Base-by-base conservation (phyloP, 2,329 filamentous ascomycete species). In the Akanthomyces uredinophilus region DNA sequence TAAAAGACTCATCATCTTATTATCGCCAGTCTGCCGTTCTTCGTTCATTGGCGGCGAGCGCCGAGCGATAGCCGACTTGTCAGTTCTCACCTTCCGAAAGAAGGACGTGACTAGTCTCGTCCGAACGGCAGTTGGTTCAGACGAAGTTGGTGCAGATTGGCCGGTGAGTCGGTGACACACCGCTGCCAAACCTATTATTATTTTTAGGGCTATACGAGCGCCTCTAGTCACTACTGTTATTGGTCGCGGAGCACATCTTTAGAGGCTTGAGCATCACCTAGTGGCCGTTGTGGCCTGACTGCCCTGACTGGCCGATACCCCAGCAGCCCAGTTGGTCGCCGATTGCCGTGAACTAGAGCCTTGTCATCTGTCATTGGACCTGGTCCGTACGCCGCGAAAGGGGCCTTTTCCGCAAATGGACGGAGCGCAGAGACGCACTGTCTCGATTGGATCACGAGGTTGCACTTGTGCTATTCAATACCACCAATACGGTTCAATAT, bases 11-110 rank as follows among this genome's bases (percentile, higher is more conserved):
- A 18, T 41, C 44, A 49, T 47, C 11, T 27, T 43, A 37, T 10
- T n/a, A 29, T 39, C 6, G n/a, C 10, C 7, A 4, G n/a, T 13
- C 5, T 57, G 20, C 44, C 18, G 18, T 6, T 57, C 29, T 2
- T 24, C 41, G 43, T 56, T 14, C 8, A 6, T 11, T 49, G 29
- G 5, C 1, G n/a, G 44, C 55, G 29, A 49, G 44, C 54, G 41
- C 32, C 44, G 44, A 58, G 55, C 55, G 55, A 58, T 41, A 58
- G 55, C 55, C 55, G 55, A 20, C 32, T 27, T 7, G 37, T 39
- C 13, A 39, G 37, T 18, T 53, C 14, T 35, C 35, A 13, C 37
- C 37, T 20, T 29, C 37, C 22, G 32, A 41, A 20, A 41, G 18
- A 10, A 18, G 35, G 37, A 16, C 14, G 11, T 14, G n/a, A n/a